Conservation (phyloP, 441 rosid genomes). For the Pelargonium fulgidum region DNA sequence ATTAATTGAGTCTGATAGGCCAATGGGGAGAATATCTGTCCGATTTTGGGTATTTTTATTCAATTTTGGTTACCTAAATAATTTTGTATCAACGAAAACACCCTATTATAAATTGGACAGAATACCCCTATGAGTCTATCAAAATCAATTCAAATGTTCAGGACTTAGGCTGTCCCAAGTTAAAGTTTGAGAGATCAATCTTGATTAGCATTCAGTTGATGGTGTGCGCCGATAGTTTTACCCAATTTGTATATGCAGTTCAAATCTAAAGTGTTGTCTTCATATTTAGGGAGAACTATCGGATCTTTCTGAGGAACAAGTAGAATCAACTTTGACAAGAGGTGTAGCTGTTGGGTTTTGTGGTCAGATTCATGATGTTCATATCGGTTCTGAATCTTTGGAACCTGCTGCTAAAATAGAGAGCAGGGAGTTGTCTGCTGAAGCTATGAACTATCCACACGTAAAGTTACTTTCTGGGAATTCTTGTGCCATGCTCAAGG, state of each 20-base stretch:
- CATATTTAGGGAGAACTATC: conserved; percentile 26
- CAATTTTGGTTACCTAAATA: too few relatives aligned
- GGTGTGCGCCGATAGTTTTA: too few relatives aligned
- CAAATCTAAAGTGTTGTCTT: conserved; percentile 8
- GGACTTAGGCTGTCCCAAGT: background rate
- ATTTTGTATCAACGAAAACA: too few relatives aligned
- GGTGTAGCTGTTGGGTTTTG: conserved; percentile 3
- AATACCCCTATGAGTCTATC: background rate
- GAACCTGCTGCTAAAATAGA: conserved; percentile 17
- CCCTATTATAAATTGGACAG: too few relatives aligned
- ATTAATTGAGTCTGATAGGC: background rate
- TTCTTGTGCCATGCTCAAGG: conserved; percentile 12
- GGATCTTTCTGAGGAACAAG: conserved; percentile 26
- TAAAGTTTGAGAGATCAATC: too few relatives aligned
- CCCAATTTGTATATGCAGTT: background rate
- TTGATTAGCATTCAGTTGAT: too few relatives aligned
- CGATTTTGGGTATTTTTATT: background rate
- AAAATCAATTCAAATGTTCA: background rate
- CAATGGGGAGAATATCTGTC: background rate
- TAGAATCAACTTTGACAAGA: conserved; percentile 22
- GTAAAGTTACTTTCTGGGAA: conserved; percentile 14
- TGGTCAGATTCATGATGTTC: conserved; percentile 17
- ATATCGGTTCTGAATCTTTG: conserved; percentile 12
- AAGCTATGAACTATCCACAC: conserved; percentile 9
- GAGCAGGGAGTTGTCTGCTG: conserved; percentile 14